Evolutionary conservation across 257 asterid species (phyloP), one percentile per base, ranked within the genome.

Genomic region (Pogostemon cablin): DNA sequence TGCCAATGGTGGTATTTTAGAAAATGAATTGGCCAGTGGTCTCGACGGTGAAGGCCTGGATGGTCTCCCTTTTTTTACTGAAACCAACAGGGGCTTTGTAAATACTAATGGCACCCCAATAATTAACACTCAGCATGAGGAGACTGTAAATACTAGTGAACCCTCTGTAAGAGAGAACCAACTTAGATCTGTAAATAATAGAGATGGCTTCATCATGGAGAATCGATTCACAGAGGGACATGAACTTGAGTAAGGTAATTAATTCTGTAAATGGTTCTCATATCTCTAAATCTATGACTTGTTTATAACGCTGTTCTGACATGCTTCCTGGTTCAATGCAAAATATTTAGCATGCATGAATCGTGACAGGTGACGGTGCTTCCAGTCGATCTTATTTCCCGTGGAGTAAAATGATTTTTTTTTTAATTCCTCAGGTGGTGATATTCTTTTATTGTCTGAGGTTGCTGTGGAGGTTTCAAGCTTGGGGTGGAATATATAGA

Each of bases 91-190:
- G 82, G 86, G 80, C 54, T 53, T 65, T 84, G 89, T 90, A 81
- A 70, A 86, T 89, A 82, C 77, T 79, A 72, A 78, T 64, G 88
- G 79, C 54, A 65, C 77, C 80, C 86, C 84, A 44, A 50, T 72
- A 67, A 76, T 58, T 61, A 76, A 74, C 69, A 53, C 76, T 46
- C 69, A n/a, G 74, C 79, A 73, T 38, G 85, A 70, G 71, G 85
- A 72, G 74, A 76, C 65, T 88, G 96, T 92, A 86, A 77, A 84
- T 90, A 90, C 79, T 76, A 82, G 79, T 67, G 80, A 73, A 17
- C 46, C 75, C 67, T 66, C 74, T 25, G 81, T 20, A 72, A 53
- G 44, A 72, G 79, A 72, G 67, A 65, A 78, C 68, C 85, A 76
- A 75, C 62, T 72, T 60, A 82, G 82, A 75, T 71, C 67, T 81